phyloP scores from a whole-genome alignment of 768 basidiomycete genomes.

The Leccinellum rugosiceps region DNA sequence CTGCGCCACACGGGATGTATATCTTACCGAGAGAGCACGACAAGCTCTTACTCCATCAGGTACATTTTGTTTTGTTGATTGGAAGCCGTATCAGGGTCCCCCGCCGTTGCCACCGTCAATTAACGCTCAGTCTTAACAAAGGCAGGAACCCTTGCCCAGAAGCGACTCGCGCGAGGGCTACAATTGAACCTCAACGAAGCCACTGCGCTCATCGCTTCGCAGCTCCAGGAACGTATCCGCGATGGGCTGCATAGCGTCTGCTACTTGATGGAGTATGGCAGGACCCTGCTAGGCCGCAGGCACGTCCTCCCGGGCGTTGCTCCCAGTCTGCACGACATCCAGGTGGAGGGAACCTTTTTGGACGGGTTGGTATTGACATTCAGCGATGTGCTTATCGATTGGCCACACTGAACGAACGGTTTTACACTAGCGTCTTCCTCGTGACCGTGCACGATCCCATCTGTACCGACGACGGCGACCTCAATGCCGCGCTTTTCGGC shows the following conservation, averaged over 20 bases:
- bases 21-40: slow-evolving; percentile 15
- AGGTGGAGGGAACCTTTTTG: slow-evolving; percentile 89
- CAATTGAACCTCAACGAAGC: slow-evolving; percentile 87
- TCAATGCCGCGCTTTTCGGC: slow-evolving; percentile 86
- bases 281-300: slow-evolving; percentile 78
- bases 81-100: background rate
- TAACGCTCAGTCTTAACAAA: slow-evolving; percentile 25
- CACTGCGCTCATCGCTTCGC: slow-evolving; percentile 84
- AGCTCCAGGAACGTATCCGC: slow-evolving; percentile 89
- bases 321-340: slow-evolving; percentile 75
- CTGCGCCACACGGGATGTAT: background rate
- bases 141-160: slow-evolving; percentile 89
- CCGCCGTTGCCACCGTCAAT: background rate
- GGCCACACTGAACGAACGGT: background rate
- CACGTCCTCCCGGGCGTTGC: slow-evolving; percentile 88
- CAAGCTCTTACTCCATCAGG: slow-evolving; percentile 74
- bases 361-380: slow-evolving; percentile 67
- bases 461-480: slow-evolving; percentile 74
- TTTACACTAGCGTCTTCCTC: slow-evolving; percentile 64
- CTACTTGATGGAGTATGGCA: slow-evolving; percentile 92
- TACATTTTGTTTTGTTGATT: slow-evolving; percentile 15
- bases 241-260: slow-evolving; percentile 87
- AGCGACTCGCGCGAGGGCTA: slow-evolving; percentile 90
- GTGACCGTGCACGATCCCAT: slow-evolving; percentile 97
- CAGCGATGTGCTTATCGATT: background rate